These are phyloP conservation scores for Microbotryum lychnidis-dioicae DNA, from an alignment of 1,284 basidiomycete genomes.

Conservation along the genomic window DNA sequence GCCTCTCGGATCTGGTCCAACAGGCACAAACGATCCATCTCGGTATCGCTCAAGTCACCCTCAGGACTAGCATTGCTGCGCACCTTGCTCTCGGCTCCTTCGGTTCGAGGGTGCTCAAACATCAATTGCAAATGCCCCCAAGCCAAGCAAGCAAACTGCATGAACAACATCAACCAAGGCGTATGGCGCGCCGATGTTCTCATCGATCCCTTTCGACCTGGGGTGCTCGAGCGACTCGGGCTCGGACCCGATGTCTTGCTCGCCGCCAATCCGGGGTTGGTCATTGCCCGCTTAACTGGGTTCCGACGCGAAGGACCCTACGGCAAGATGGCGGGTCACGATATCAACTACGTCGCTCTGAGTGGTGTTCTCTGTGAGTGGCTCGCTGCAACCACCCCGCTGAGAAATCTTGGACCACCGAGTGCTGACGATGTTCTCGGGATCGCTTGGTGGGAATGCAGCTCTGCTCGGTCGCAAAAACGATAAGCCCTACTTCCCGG, in stretches of 20 bases:
- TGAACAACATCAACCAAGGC: background rate
- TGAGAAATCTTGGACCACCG: background rate
- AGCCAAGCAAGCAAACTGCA: background rate
- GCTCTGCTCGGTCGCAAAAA: constrained; percentile 36
- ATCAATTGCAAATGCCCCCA: background rate
- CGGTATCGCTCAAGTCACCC: constrained; percentile 56
- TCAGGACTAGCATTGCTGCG: constrained; percentile 55
- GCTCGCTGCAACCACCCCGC: background rate
- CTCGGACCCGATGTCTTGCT: constrained; percentile 67
- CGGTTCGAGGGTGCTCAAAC: background rate
- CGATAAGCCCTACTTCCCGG: constrained; percentile 61
- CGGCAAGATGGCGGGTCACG: constrained; percentile 49
- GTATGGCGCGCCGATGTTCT: constrained; percentile 56
- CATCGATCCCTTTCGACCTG: constrained; percentile 75
- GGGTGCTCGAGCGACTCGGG: constrained; percentile 67
- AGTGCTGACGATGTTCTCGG: background rate
- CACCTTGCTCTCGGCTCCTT: constrained; percentile 48
- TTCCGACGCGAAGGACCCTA: constrained; percentile 36
- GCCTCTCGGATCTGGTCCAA: constrained; percentile 43
- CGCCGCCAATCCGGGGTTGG: constrained; percentile 31
- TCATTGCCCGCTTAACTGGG: constrained; percentile 40
- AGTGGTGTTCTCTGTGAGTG: constrained; percentile 62
- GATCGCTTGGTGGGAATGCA: background rate
- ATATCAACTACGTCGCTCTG: constrained; percentile 77
- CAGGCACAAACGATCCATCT: constrained; percentile 64